Evolutionary conservation across 1,139 yeast genomes (phyloP).

Genomic region (Debaryomycetaceae sp.): DNA sequence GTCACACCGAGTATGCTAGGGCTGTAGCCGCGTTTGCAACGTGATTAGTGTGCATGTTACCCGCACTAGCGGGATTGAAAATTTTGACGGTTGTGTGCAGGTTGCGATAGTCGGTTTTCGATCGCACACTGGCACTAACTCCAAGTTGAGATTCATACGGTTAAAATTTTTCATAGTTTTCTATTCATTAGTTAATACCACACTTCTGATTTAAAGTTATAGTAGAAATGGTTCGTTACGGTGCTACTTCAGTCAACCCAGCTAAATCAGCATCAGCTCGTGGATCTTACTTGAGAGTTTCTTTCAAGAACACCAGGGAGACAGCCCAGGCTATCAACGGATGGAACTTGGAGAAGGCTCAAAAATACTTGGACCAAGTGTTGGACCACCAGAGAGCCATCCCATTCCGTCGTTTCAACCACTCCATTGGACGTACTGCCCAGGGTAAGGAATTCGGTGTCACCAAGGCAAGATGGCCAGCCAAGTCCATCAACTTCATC

Average conservation of each 20-base stretch:
- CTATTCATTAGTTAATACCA: neutral
- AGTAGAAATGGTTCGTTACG: slow-evolving; percentile 71
- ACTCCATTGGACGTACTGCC: slow-evolving; percentile 97
- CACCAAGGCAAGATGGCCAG: slow-evolving; percentile 99
- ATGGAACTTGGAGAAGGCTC: slow-evolving; percentile 96
- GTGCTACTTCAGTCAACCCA: slow-evolving; percentile 98
- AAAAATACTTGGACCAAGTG: slow-evolving; percentile 93
- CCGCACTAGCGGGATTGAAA: neutral
- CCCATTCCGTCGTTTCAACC: slow-evolving; percentile 98
- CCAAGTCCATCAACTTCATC: slow-evolving; percentile 93
- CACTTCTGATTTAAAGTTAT: neutral
- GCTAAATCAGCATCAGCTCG: slow-evolving; percentile 99
- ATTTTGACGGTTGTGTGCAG: neutral
- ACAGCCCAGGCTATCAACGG: slow-evolving; percentile 98
- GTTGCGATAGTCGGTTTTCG: neutral
- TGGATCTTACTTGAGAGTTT: slow-evolving; percentile 98
- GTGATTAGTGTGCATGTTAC: neutral
- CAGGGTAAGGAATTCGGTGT: slow-evolving; percentile 99
- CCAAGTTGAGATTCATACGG: neutral
- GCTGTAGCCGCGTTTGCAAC: neutral
- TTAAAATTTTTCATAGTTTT: neutral
- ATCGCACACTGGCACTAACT: neutral
- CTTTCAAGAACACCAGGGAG: slow-evolving; percentile 99
- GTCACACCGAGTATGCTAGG: neutral
- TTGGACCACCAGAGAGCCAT: slow-evolving; percentile 98